Percentiles rank a stretch among this genome's conserved stretches.
Conservation (phyloP, 2,329 filamentous ascomycete species). For the Fusarium sp. region DNA sequence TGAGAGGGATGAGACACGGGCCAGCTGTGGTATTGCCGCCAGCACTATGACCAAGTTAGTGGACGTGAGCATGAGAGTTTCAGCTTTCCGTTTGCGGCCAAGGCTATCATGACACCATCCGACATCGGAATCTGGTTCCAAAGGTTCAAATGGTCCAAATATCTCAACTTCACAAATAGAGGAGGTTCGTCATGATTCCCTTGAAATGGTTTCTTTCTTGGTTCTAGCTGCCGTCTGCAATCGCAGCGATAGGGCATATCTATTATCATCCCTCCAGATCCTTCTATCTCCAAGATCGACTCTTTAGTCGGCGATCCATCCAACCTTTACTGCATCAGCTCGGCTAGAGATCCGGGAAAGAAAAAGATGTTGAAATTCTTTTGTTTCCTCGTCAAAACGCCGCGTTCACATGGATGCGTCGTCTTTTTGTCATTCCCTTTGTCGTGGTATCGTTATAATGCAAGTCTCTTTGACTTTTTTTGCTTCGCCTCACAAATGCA, state of each 20-base stretch:
- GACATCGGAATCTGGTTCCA: not conserved
- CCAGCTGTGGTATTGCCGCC: constrained; percentile 11
- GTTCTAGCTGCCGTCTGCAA: constrained; percentile 46
- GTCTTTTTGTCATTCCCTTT: constrained; percentile 50
- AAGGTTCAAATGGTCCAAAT: not conserved
- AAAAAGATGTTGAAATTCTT: constrained; percentile 64
- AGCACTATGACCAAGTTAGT: not conserved
- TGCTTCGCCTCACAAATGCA: constrained; percentile 56
- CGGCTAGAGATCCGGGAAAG: constrained; percentile 58
- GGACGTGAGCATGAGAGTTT: constrained; percentile 20
- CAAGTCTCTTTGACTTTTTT: constrained; percentile 53
- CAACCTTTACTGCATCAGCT: constrained; percentile 52
- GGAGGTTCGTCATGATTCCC: constrained; percentile 16
- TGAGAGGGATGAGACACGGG: constrained; percentile 7
- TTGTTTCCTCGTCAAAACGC: constrained; percentile 60
- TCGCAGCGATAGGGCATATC: constrained; percentile 40
- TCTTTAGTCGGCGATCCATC: constrained; percentile 28
- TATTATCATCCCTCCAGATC: constrained; percentile 32
- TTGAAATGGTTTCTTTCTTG: constrained; percentile 43
- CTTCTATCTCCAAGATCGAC: constrained; percentile 23
- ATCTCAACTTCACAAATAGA: constrained; percentile 10
- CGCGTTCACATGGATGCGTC: constrained; percentile 51
- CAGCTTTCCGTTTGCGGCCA: constrained; percentile 34
- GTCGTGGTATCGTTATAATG: constrained; percentile 57
- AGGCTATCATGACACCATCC: constrained; percentile 27